These are phyloP conservation scores for Arachnomyces sp. DNA, from an alignment of 2,329 filamentous ascomycete species.

Conservation along the genomic window DNA sequence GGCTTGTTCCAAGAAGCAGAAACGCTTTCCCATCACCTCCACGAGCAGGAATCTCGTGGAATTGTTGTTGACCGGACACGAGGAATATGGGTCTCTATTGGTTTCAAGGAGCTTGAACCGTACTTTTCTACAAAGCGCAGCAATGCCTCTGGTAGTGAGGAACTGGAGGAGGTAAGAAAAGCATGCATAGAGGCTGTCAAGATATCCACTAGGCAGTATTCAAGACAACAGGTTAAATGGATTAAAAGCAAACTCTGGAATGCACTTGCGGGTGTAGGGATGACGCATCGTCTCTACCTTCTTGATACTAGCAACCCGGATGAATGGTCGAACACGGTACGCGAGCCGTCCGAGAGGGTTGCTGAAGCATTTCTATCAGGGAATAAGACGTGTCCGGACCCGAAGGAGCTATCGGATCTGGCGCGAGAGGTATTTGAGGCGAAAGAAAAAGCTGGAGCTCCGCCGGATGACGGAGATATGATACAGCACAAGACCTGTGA, in stretches of 20 bases:
- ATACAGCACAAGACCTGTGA: constrained; percentile 56
- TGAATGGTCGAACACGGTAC: constrained; percentile 57
- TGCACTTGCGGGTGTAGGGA: constrained; percentile 51
- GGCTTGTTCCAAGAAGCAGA: constrained; percentile 59
- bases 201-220: constrained; percentile 78
- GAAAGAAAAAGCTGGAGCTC: constrained; percentile 44
- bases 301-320: constrained; percentile 68
- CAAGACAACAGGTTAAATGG: constrained; percentile 77
- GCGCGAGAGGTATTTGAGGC: constrained; percentile 52
- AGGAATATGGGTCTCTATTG: constrained; percentile 95
- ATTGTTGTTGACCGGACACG: constrained; percentile 60
- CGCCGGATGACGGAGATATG: constrained; percentile 38
- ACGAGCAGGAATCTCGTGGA: constrained; percentile 40
- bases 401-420: constrained; percentile 50
- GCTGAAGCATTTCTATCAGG: constrained; percentile 57
- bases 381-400: constrained; percentile 43
- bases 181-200: constrained; percentile 68
- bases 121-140: constrained; percentile 51
- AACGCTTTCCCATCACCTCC: constrained; percentile 44
- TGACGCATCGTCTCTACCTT: constrained; percentile 59
- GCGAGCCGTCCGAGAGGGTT: constrained; percentile 56
- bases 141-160: constrained; percentile 15
- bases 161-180: constrained; percentile 48
- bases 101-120: constrained; percentile 80
- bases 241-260: constrained; percentile 75